Percentiles rank a stretch among this genome's conserved stretches.
phyloP scores from a whole-genome alignment of 805 yeast genomes.

The Priceomyces haplophilus region DNA sequence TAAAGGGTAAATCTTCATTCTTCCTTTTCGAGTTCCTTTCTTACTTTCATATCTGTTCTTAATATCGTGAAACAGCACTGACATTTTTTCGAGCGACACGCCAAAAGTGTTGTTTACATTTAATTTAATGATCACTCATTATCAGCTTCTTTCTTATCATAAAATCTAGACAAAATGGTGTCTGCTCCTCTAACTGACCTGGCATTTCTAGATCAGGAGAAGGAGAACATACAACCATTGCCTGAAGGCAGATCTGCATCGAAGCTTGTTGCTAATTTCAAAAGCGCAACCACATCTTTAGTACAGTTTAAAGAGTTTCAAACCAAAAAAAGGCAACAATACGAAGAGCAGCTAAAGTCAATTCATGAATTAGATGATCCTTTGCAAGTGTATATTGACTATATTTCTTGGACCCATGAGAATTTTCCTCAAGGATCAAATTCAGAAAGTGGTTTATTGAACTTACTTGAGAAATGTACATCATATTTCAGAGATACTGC shows the following conservation, averaged over 20 bases:
- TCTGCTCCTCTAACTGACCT: constrained; percentile 9
- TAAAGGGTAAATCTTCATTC: not conserved
- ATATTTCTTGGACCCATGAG: constrained; percentile 67
- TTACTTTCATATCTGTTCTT: not conserved
- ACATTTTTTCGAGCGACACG: constrained; percentile 3
- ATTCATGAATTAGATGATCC: constrained; percentile 80
- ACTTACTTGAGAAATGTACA: constrained; percentile 68
- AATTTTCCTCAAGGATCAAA: constrained; percentile 61
- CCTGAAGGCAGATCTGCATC: constrained; percentile 67
- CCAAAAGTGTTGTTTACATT: not conserved
- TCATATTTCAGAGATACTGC: constrained; percentile 59
- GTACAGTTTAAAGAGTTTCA: constrained; percentile 22
- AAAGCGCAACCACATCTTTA: constrained; percentile 16
- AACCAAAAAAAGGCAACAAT: constrained; percentile 36
- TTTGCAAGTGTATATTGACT: constrained; percentile 68
- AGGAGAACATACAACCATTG: constrained; percentile 72
- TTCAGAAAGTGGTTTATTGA: constrained; percentile 62
- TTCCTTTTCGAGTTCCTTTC: not conserved
- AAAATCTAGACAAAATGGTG: not conserved
- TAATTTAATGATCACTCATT: not conserved
- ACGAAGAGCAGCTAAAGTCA: constrained; percentile 49
- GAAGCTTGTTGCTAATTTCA: constrained; percentile 47
- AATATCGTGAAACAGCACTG: not conserved
- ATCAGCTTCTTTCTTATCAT: not conserved
- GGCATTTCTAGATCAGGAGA: constrained; percentile 43